Conservation (phyloP, 768 basidiomycete genomes). For the Clavulina sp. region DNA sequence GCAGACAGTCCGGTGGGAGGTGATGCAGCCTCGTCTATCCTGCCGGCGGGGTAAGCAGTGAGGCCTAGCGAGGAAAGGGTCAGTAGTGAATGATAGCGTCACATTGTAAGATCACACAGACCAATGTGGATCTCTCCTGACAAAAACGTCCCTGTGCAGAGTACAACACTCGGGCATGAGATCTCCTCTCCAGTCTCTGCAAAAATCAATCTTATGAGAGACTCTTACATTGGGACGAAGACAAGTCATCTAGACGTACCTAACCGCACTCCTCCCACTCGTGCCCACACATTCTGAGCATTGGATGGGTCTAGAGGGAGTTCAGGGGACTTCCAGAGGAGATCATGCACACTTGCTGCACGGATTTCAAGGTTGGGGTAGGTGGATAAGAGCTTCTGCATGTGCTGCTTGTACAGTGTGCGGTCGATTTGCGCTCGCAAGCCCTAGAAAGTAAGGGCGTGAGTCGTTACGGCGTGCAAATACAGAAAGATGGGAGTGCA, state of each 20-base stretch:
- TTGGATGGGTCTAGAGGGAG: slow-evolving; percentile 2
- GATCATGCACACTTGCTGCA: slow-evolving; percentile 61
- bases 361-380: slow-evolving; percentile 55
- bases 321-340: slow-evolving; percentile 33
- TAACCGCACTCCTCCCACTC: slow-evolving; percentile 1
- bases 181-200: slow-evolving; percentile 60
- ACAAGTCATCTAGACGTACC: not conserved
- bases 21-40: slow-evolving; percentile 50
- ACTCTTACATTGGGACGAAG: not conserved
- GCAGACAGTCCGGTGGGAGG: slow-evolving; percentile 48
- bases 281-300: not conserved
- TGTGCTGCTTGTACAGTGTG: slow-evolving; percentile 62
- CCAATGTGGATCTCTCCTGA: slow-evolving; percentile 87
- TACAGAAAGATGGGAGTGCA: not conserved
- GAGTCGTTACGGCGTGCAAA: not conserved
- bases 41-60: slow-evolving; percentile 45
- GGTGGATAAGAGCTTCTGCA: slow-evolving; percentile 49
- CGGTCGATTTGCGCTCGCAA: slow-evolving; percentile 81
- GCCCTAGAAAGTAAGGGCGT: slow-evolving; percentile 35
- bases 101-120: slow-evolving; percentile 17
- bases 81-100: not conserved
- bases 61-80: slow-evolving; percentile 3
- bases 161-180: slow-evolving; percentile 60
- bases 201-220: slow-evolving; percentile 2
- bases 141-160: slow-evolving; percentile 85